These are phyloP conservation scores for Cornus suecica DNA, from an alignment of 148 eudicot species.

Conservation along the genomic window DNA sequence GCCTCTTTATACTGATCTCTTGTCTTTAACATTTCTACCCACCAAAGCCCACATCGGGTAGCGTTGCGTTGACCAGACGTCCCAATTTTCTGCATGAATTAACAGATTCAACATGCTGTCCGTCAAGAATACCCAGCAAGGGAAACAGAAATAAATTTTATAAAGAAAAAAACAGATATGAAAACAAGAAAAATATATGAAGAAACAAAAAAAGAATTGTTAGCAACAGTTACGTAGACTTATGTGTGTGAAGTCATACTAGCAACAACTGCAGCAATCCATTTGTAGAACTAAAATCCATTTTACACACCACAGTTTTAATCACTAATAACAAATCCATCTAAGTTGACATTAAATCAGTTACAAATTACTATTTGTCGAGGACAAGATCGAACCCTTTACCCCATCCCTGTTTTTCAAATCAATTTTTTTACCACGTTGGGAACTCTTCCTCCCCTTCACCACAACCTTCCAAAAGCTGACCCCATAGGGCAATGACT, in stretches of 20 bases:
- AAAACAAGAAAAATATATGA: too few species aligned
- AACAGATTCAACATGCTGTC: not conserved
- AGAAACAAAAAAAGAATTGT: too few species aligned
- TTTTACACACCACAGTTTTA: not conserved
- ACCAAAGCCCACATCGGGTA: constrained; percentile 94
- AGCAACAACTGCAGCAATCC: not conserved
- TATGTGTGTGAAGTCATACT: not conserved
- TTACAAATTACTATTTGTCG: not conserved
- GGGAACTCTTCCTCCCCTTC: too few species aligned
- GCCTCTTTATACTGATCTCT: constrained; percentile 87
- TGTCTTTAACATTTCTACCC: constrained; percentile 94
- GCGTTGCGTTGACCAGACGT: constrained; percentile 67
- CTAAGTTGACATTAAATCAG: not conserved
- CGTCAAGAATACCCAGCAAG: not conserved
- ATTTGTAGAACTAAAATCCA: not conserved
- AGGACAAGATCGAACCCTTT: too few species aligned
- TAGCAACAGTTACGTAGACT: too few species aligned
- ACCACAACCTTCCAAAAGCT: too few species aligned
- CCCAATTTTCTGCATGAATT: constrained; percentile 63
- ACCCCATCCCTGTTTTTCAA: too few species aligned
- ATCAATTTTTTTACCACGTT: too few species aligned
- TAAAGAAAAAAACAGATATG: too few species aligned
- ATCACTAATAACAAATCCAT: not conserved
- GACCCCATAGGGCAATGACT: too few species aligned
- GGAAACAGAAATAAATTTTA: too few species aligned